Evolutionary conservation across 2,329 filamentous ascomycete species (phyloP).

Genomic region (Diaporthe sp.): DNA sequence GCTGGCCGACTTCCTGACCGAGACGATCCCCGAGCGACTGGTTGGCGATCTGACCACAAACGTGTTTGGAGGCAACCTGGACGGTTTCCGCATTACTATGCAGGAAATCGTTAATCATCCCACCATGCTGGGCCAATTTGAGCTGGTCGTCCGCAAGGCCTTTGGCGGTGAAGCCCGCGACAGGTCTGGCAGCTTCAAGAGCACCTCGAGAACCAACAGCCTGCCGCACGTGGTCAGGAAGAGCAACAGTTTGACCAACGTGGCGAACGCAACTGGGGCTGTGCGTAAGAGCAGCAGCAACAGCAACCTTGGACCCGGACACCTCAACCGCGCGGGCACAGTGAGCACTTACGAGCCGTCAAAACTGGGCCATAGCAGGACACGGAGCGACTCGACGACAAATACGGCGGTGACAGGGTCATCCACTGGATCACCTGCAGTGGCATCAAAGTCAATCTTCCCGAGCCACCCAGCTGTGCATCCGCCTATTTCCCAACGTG

Average conservation of each 20-base stretch:
- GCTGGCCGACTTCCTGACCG: slow-evolving; percentile 60
- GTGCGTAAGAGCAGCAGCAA: slow-evolving; percentile 36
- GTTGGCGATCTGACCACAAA: slow-evolving; percentile 54
- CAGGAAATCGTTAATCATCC: slow-evolving; percentile 65
- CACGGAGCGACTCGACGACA: slow-evolving; percentile 38
- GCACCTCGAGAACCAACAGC: slow-evolving; percentile 37
- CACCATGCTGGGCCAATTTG: slow-evolving; percentile 64
- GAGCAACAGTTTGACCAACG: slow-evolving; percentile 32
- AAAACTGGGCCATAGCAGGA: slow-evolving; percentile 36
- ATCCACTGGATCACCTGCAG: slow-evolving; percentile 24
- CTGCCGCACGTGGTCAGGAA: slow-evolving; percentile 43
- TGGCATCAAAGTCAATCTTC: slow-evolving; percentile 29
- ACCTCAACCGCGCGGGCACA: slow-evolving; percentile 34
- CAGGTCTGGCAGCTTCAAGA: slow-evolving; percentile 27
- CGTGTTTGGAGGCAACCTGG: slow-evolving; percentile 53
- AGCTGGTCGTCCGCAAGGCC: slow-evolving; percentile 53
- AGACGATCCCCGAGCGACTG: slow-evolving; percentile 36
- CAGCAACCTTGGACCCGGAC: slow-evolving; percentile 20
- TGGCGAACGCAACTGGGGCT: neutral
- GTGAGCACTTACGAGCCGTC: slow-evolving; percentile 36
- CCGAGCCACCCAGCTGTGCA: slow-evolving; percentile 38
- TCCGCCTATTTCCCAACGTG: slow-evolving; percentile 27
- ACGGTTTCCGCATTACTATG: slow-evolving; percentile 55
- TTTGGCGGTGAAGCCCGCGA: slow-evolving; percentile 42
- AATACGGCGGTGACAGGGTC: slow-evolving; percentile 31